Percentiles rank a stretch among this genome's conserved stretches.
phyloP scores from a whole-genome alignment of 2,329 filamentous ascomycete species.

The Aspergillus aculeatinus region DNA sequence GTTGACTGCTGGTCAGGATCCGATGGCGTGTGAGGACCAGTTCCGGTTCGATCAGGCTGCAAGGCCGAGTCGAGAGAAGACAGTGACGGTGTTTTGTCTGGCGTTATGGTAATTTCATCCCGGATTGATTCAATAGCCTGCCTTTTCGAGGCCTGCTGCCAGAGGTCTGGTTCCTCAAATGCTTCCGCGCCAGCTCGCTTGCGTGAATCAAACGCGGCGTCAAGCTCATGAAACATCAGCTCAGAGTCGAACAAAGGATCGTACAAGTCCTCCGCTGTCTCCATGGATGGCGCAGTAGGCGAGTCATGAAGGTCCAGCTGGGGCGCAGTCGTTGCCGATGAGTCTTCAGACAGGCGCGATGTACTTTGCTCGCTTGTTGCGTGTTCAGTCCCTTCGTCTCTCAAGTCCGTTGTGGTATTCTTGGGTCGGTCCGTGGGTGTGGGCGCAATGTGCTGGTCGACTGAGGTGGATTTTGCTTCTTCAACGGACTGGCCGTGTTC shows the following conservation, averaged over 20 bases:
- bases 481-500: constrained; percentile 5
- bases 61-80: constrained; percentile 20
- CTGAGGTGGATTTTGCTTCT: not conserved
- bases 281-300: not conserved
- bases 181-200: constrained; percentile 27
- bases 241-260: constrained; percentile 23
- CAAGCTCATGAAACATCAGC: constrained; percentile 20
- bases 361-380: not conserved
- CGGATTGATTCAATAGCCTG: constrained; percentile 12
- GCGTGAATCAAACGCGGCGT: constrained; percentile 15
- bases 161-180: constrained; percentile 20
- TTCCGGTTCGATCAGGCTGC: constrained; percentile 16
- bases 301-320: not conserved
- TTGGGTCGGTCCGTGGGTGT: not conserved
- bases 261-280: constrained; percentile 13
- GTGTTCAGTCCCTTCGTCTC: not conserved
- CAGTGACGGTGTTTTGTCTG: constrained; percentile 22
- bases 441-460: not conserved
- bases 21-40: constrained; percentile 17
- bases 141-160: constrained; percentile 20
- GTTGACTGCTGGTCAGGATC: constrained; percentile 16
- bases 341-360: not conserved
- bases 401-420: not conserved
- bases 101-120: constrained; percentile 9
- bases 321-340: not conserved